These are phyloP conservation scores for Ogataea angusta DNA, from an alignment of 805 yeast species.

Conservation along the genomic window DNA sequence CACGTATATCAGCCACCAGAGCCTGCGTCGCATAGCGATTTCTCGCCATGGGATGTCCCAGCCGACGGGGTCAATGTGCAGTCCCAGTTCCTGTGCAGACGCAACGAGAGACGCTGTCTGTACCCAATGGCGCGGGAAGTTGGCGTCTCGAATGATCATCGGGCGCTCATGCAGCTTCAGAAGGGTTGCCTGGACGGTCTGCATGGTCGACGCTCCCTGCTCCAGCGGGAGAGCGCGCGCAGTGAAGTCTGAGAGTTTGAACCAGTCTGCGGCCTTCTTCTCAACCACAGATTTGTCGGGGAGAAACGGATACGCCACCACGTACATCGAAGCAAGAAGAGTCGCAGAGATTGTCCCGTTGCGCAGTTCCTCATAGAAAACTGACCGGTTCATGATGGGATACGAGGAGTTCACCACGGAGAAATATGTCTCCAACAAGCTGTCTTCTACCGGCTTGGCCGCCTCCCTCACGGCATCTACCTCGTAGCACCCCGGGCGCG, in stretches of 20 bases:
- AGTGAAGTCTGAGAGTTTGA: no score
- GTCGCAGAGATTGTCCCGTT: constrained; percentile 5
- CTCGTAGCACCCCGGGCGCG: constrained; percentile 6
- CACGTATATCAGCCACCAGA: constrained; percentile 34
- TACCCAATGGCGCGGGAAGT: constrained; percentile 1
- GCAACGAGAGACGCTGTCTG: constrained; percentile 45
- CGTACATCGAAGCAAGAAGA: constrained; percentile 5
- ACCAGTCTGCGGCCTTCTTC: no score
- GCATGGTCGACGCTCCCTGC: no score
- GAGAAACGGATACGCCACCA: neutral
- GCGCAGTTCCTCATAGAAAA: neutral
- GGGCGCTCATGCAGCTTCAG: no score
- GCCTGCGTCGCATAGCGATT: constrained; percentile 29
- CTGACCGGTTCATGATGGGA: constrained; percentile 5
- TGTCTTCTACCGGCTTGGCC: no score
- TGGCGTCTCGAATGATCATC: no score
- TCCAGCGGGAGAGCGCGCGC: no score
- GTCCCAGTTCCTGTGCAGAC: constrained; percentile 78
- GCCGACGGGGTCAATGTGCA: constrained; percentile 45
- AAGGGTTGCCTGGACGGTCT: no score
- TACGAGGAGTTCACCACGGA: constrained; percentile 4
- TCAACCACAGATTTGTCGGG: no score
- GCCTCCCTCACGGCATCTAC: constrained; percentile 1
- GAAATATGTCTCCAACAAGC: neutral
- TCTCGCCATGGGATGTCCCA: constrained; percentile 34